Evolutionary conservation across 257 asterid species (phyloP), one percentile per base, ranked within the genome.

Genomic region (Echium plantagineum): DNA sequence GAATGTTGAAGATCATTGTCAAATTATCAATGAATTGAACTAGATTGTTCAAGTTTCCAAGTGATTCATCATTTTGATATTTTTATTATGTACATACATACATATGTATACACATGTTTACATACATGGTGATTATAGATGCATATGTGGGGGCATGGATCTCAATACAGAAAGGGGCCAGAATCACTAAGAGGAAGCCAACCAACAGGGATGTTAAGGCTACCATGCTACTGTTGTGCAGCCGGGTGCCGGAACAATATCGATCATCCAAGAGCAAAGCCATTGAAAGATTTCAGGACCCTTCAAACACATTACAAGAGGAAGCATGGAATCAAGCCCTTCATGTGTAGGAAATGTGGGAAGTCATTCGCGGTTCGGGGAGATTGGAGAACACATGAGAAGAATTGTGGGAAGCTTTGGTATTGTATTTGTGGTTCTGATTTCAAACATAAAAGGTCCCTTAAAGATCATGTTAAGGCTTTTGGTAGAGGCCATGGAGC

Each of bases 61-160:
- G 6, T 3, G 32, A 28, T 28, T 6, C 3, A 28, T 4, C 5
- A 26, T n/a, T 26, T 28, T 28, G 32, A 28, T 28, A 28, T 28
- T 28, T 28, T 28, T 6, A 7, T 35, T 35, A 8, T 35, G 2
- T 31, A 31, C n/a, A n/a, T n/a, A n/a, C n/a, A n/a, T 65, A 15
- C 59, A 66, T 69, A 63, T 53, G 26, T 24, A 24, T 24, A 24
- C 2, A 24, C 32, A 28, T 28, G 32, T 28, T 28, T 28, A 64
- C 49, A 55, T 69, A 51, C 58, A 72, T 49, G 24, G 48, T 49
- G 38, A 61, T 0, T 59, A 46, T 77, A 89, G 97, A 89, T 89
- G 97, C 97, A 89, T 55, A 89, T 86, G 97, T 89, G 97, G 97
- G 97, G 97, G n/a, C 97, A 89, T 70, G 97, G 97, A 5, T 89